Conservation (phyloP, 2,329 filamentous ascomycete species). For the Talaromyces sp. region DNA sequence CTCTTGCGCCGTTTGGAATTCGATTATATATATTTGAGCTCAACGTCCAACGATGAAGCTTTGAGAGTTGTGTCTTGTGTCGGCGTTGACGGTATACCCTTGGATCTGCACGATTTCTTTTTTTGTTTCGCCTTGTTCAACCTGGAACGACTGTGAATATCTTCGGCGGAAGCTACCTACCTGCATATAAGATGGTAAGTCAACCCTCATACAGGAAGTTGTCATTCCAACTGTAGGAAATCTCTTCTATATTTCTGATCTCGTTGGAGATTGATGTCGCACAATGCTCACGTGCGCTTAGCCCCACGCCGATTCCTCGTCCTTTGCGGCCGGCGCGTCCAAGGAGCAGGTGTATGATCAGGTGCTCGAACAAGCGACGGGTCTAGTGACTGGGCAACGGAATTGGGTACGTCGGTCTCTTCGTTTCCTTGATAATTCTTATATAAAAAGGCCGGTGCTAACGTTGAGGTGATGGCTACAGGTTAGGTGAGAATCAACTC, state of each 20-base stretch:
- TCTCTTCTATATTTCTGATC: neutral
- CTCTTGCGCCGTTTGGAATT: neutral
- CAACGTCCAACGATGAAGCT: neutral
- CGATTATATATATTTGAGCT: neutral
- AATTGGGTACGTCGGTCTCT: slow-evolving; percentile 40
- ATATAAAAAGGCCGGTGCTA: neutral
- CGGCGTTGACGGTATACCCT: neutral
- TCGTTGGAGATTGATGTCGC: neutral
- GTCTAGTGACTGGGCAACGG: slow-evolving; percentile 38
- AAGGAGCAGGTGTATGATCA: slow-evolving; percentile 43
- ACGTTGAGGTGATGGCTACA: slow-evolving; percentile 9
- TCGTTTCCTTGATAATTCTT: no score
- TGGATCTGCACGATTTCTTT: neutral
- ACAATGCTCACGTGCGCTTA: slow-evolving; percentile 19
- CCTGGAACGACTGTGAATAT: neutral
- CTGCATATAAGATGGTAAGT: neutral
- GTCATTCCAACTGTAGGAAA: no score
- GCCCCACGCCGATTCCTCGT: slow-evolving; percentile 47
- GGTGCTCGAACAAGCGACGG: slow-evolving; percentile 35
- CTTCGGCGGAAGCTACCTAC: neutral
- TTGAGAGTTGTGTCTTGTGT: neutral
- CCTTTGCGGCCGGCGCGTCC: slow-evolving; percentile 34
- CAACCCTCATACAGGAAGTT: neutral
- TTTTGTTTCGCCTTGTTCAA: neutral
- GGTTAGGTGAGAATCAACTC: slow-evolving; percentile 27